Base-by-base conservation (phyloP, 2,329 filamentous ascomycete species). In the Chalara sp. region DNA sequence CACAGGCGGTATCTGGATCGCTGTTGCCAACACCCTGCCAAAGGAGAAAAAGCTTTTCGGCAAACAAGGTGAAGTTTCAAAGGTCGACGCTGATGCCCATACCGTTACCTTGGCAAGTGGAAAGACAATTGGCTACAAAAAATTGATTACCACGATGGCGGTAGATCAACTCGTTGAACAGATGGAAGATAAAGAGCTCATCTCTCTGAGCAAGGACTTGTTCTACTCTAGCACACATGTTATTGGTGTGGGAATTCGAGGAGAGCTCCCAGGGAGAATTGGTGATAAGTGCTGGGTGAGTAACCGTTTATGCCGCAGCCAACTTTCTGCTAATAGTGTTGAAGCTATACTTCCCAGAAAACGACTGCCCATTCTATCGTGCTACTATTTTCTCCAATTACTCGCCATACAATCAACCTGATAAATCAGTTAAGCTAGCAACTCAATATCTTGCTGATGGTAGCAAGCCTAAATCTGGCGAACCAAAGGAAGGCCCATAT, bases 331-430 rank as follows among this genome's bases (percentile, higher is more conserved):
- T 68, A 61, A 69, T 43, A 12, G n/a, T 32, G 2, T 32, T 49
- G 7, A 51, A 86, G 84, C 79, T 99, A 60, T 99, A 99, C 82
- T 99, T 97, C 83, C 93, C 93, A 56, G 93, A 99, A 72, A 87
- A 96, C 71, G 86, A 99, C 80, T 96, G 90, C 78, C 90, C 90
- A 68, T 99, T 99, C 80, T 99, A 99, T 80, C 89, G 93, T 63
- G 93, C 93, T 66, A 99, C 93, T 67, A 97, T 99, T 76, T 99
- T 99, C 83, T 97, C 92, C 73, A 99, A 99, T 82, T 99, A 99
- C 81, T 97, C 93, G 28, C 93, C 92, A 48, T 84, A 95, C 82
- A 99, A 99, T 79, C 93, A 97, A 76, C 93, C 93, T 33, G 76
- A 87, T 59, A 77, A 83, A 53, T 83, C 85, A 52, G 84, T 79